phyloP scores from a whole-genome alignment of 2,329 filamentous ascomycete species.

The Colletotrichum australisinense region DNA sequence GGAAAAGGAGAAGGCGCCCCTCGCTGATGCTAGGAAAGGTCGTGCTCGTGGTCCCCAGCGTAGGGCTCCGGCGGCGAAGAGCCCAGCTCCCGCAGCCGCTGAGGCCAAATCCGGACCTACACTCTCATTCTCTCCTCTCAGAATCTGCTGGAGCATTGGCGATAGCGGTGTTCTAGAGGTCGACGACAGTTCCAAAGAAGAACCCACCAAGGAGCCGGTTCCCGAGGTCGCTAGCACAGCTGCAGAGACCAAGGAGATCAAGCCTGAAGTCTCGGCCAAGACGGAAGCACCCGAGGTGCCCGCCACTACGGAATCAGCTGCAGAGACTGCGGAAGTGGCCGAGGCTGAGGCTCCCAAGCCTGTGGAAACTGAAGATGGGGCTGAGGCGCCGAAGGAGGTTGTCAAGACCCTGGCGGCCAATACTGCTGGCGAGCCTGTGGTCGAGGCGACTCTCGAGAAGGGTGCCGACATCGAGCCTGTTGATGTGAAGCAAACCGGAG shows the following conservation, averaged over 20 bases:
- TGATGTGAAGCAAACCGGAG: conserved; percentile 45
- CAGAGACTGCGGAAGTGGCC: conserved; percentile 8
- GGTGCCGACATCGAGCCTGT: conserved; percentile 50
- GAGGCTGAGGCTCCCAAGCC: conserved; percentile 20
- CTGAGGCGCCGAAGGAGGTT: conserved; percentile 31
- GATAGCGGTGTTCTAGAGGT: conserved; percentile 58
- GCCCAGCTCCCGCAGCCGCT: conserved; percentile 49
- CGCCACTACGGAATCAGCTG: neutral
- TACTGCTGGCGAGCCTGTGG: conserved; percentile 56
- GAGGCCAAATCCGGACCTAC: conserved; percentile 44
- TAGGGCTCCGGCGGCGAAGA: conserved; percentile 69
- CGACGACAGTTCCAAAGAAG: conserved; percentile 40
- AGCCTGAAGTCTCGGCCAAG: conserved; percentile 12
- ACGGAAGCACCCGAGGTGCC: neutral
- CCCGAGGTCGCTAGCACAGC: neutral
- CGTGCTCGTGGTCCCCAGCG: conserved; percentile 89
- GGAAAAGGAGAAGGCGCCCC: conserved; percentile 73
- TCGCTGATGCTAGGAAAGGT: conserved; percentile 90
- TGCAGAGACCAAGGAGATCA: conserved; percentile 17
- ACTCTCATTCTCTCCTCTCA: conserved; percentile 59
- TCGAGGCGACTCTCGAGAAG: conserved; percentile 51
- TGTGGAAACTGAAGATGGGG: conserved; percentile 24
- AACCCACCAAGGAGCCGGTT: conserved; percentile 9
- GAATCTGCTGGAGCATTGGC: conserved; percentile 64
- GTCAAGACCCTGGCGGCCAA: conserved; percentile 53